A percentile compares a stretch with the other conserved stretches of the same genome.
Conservation (phyloP, 441 rosid genomes). For the Sinapis alba region DNA sequence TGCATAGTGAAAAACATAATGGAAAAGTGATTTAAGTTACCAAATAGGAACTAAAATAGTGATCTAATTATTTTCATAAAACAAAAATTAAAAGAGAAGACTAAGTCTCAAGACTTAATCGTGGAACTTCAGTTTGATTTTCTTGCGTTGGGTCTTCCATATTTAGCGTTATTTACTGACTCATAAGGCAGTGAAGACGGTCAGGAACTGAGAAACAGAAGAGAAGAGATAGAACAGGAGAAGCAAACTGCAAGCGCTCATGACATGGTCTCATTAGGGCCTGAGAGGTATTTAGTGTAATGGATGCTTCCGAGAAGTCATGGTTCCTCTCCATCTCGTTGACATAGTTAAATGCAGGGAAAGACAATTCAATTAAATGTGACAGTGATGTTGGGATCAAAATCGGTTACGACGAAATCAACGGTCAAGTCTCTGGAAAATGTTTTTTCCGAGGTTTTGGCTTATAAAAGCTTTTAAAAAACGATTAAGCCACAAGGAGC, state of each 20-base stretch:
- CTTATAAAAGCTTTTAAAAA: too few species aligned
- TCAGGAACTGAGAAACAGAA: conserved; percentile 85
- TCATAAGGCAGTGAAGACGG: too few species aligned
- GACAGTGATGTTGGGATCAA: too few species aligned
- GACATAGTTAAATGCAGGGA: conserved; percentile 85
- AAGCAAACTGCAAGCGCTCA: conserved; percentile 98
- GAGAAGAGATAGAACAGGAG: conserved; percentile 93
- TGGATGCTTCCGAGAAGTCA: conserved; percentile 85
- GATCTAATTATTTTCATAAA: background rate
- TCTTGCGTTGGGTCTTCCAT: background rate
- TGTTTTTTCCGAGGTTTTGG: too few species aligned
- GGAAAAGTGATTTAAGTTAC: background rate
- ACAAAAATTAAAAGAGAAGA: background rate
- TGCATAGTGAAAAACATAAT: background rate
- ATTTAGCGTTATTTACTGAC: too few species aligned
- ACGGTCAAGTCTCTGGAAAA: too few species aligned
- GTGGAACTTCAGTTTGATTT: background rate
- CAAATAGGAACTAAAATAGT: background rate
- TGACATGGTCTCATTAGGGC: conserved; percentile 89
- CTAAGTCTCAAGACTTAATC: background rate
- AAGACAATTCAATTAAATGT: conserved; percentile 89
- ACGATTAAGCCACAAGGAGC: too few species aligned
- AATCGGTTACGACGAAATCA: too few species aligned
- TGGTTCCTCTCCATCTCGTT: conserved; percentile 95
- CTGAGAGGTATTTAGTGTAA: conserved; percentile 79